Evolutionary conservation across 441 rosid genomes (phyloP), one percentile per base, ranked within the genome.

Genomic region (Mallotus japonicus): DNA sequence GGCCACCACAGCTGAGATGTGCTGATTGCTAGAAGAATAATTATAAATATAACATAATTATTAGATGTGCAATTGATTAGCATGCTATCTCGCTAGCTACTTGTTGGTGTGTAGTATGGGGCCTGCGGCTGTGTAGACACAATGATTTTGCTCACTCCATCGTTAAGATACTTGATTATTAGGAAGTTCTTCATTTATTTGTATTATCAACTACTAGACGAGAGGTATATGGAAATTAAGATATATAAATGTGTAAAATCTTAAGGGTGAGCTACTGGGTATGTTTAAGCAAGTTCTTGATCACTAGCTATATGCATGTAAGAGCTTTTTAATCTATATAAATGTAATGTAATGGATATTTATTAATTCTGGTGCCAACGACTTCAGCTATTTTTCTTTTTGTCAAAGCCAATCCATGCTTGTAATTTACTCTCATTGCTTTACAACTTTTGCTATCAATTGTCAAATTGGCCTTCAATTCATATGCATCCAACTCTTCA

Each of bases 1-100:
- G 82, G 74, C 83, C 88, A 55, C 68, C 68, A 11, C 77, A 80
- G 73, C 65, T 70, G 6, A 76, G 83, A 80, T 73, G 80, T 34
- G 46, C n/a, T 34, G 74, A 77, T 63, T 73, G 77, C 69, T 73
- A 65, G 32, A 28, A 28, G 32, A 28, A 28, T 28, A 28, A 6
- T 49, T 63, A 2, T 15, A 0, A 15, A 12, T 12, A 16, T 12
- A 51, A 28, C 3, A 28, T 28, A 28, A 1, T 1, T 28, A 28
- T 28, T 28, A 28, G 32, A 28, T 28, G 32, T 28, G 32, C 32
- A 28, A 28, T 28, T 28, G 32, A 28, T 2, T 28, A 28, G 32
- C 32, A 28, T 28, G 32, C 32, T 28, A 28, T 28, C 32, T 28
- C 1, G 32, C 32, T 28, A 28, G 32, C 32, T 28, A 28, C 32